These are phyloP conservation scores for Hyparrhenia diplandra DNA, from an alignment of 176 grass and related monocot genomes.

Conservation along the genomic window DNA sequence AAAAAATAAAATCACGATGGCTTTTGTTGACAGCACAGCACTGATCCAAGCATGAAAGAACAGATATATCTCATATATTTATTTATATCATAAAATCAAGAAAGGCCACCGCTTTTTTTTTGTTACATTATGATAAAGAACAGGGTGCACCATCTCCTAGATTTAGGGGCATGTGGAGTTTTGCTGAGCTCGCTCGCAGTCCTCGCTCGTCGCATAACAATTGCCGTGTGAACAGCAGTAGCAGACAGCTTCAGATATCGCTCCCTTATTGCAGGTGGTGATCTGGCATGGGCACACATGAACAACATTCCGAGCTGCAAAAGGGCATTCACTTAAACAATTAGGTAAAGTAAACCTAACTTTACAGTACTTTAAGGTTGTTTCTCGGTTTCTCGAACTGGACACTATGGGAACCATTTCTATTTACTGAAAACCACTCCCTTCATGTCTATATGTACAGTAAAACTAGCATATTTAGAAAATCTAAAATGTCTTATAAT, in stretches of 20 bases:
- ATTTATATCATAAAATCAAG: not conserved
- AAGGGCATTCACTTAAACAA: not conserved
- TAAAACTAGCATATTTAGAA: too few relatives aligned
- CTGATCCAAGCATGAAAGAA: not conserved
- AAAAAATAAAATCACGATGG: not conserved
- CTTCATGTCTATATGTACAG: too few relatives aligned
- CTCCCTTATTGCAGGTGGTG: not conserved
- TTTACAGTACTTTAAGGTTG: not conserved
- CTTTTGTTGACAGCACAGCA: not conserved
- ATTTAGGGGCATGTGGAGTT: not conserved
- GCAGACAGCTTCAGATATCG: not conserved
- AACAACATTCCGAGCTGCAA: not conserved
- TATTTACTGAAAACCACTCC: not conserved
- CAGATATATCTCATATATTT: not conserved
- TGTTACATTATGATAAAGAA: not conserved
- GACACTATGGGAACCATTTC: not conserved
- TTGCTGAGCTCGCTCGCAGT: not conserved
- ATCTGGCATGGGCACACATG: not conserved
- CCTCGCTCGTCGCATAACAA: not conserved
- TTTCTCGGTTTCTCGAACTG: not conserved
- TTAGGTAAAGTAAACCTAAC: not conserved
- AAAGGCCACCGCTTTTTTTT: not conserved
- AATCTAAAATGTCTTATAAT: too few relatives aligned
- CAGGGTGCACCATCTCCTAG: not conserved
- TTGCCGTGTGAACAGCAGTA: not conserved